phyloP scores from a whole-genome alignment of 805 yeast genomes.

The Ogataea siamensis region DNA sequence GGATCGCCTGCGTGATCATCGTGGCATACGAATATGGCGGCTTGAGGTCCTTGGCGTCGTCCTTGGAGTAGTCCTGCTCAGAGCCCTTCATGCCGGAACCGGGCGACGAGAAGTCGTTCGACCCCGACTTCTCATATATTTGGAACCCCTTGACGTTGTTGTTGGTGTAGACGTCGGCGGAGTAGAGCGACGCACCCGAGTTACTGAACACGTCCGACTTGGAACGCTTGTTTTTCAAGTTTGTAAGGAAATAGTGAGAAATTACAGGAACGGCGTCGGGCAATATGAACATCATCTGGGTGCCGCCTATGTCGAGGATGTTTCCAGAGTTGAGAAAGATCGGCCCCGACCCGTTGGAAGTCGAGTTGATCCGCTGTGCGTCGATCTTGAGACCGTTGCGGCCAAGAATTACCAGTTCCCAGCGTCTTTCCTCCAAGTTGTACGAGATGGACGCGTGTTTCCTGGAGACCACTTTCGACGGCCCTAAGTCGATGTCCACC shows the following conservation, averaged over 20 bases:
- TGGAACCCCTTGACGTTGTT: constrained; percentile 47
- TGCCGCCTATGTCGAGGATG: constrained; percentile 90
- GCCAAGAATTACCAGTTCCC: constrained; percentile 85
- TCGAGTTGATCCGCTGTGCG: constrained; percentile 48
- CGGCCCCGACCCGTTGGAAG: constrained; percentile 37
- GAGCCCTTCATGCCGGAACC: constrained; percentile 15
- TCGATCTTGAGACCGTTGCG: constrained; percentile 94
- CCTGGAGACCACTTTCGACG: constrained; percentile 94
- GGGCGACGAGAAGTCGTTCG: constrained; percentile 11
- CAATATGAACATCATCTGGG: constrained; percentile 97
- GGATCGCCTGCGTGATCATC: constrained; percentile 95
- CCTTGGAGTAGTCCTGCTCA: constrained; percentile 70
- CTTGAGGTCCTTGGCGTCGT: constrained; percentile 88
- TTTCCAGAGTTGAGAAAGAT: constrained; percentile 80
- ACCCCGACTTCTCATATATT: constrained; percentile 45
- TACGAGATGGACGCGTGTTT: constrained; percentile 83
- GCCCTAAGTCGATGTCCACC: constrained; percentile 89
- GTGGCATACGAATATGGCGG: constrained; percentile 98
- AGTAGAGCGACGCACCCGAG: constrained; percentile 14
- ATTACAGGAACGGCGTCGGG: constrained; percentile 84
- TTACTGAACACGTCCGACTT: constrained; percentile 19
- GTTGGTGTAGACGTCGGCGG: constrained; percentile 19
- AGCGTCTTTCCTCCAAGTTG: constrained; percentile 67
- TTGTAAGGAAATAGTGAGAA: constrained; percentile 44
- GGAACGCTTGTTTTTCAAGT: constrained; percentile 33